phyloP scores from a whole-genome alignment of 495 filamentous ascomycete species.

The Tuber magnatum region DNA sequence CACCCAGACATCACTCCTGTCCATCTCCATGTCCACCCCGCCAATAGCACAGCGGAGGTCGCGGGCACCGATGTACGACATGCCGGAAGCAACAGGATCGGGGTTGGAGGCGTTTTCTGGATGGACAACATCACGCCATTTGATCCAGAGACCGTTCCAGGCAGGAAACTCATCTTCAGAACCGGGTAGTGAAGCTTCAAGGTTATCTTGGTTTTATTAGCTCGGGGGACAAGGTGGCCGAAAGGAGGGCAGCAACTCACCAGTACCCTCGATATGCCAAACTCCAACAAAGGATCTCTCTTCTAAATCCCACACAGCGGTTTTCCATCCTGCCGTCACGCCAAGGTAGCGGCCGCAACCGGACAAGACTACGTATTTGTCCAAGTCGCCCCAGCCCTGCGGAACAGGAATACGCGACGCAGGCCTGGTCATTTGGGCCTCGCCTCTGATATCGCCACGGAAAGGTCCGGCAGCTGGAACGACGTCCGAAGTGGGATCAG shows the following conservation, averaged over 20 bases:
- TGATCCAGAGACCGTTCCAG: slow-evolving; percentile 34
- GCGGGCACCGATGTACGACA: slow-evolving; percentile 27
- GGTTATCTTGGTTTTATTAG: slow-evolving; percentile 16
- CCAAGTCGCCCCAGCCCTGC: slow-evolving; percentile 29
- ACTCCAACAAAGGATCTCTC: slow-evolving; percentile 33
- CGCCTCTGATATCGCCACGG: slow-evolving; percentile 21
- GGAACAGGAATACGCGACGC: slow-evolving; percentile 22
- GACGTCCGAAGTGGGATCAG: slow-evolving; percentile 5
- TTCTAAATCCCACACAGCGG: slow-evolving; percentile 35
- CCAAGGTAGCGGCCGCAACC: slow-evolving; percentile 29
- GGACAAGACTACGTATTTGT: slow-evolving; percentile 29
- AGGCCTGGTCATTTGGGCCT: slow-evolving; percentile 16
- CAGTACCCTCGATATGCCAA: slow-evolving; percentile 26
- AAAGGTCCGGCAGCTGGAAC: slow-evolving; percentile 12
- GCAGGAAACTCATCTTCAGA: slow-evolving; percentile 27
- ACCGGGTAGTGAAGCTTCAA: slow-evolving; percentile 21
- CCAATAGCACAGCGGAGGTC: slow-evolving; percentile 30
- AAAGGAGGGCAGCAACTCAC: slow-evolving; percentile 6
- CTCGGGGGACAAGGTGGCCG: no score
- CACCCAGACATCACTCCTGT: slow-evolving; percentile 22
- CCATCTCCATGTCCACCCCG: slow-evolving; percentile 33
- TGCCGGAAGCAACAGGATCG: slow-evolving; percentile 11
- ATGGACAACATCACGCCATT: slow-evolving; percentile 32
- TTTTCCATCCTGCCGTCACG: slow-evolving; percentile 32
- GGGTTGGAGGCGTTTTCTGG: slow-evolving; percentile 4